These are phyloP conservation scores for Taiozyma onychis DNA, from an alignment of 1,139 yeast species.

Conservation along the genomic window DNA sequence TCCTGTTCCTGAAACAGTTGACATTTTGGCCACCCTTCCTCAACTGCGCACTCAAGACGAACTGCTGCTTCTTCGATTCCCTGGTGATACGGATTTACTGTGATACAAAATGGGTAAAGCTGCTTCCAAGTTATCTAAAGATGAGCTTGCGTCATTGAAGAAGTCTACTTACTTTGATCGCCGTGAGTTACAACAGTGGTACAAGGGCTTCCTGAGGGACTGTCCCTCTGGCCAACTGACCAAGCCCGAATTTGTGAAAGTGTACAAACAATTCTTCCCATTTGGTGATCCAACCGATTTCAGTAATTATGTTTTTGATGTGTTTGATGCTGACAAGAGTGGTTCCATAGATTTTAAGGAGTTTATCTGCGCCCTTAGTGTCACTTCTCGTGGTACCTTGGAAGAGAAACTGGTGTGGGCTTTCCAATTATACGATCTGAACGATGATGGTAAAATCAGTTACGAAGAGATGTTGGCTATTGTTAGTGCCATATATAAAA, in stretches of 20 bases:
- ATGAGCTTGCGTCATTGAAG: slow-evolving; percentile 78
- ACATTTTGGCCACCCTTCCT: neutral
- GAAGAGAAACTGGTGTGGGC: slow-evolving; percentile 89
- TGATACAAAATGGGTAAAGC: slow-evolving; percentile 75
- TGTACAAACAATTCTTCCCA: slow-evolving; percentile 95
- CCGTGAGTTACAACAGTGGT: slow-evolving; percentile 96
- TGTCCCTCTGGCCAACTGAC: slow-evolving; percentile 90
- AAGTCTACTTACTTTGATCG: slow-evolving; percentile 89
- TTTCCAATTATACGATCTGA: slow-evolving; percentile 79
- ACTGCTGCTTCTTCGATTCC: neutral
- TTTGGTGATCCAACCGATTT: slow-evolving; percentile 96
- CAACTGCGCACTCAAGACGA: neutral
- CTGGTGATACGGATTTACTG: neutral
- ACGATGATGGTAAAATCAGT: slow-evolving; percentile 67
- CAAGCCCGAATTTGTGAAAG: slow-evolving; percentile 83
- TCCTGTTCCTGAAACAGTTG: neutral
- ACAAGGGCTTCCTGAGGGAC: slow-evolving; percentile 89
- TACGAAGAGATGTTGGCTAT: slow-evolving; percentile 78
- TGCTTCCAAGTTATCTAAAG: slow-evolving; percentile 87
- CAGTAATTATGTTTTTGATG: slow-evolving; percentile 82
- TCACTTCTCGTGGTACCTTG: slow-evolving; percentile 81
- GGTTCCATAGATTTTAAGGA: slow-evolving; percentile 90
- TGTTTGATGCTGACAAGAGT: slow-evolving; percentile 77
- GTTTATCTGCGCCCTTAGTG: slow-evolving; percentile 81
- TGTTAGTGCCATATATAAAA: slow-evolving; percentile 80